Conservation (phyloP, 148 eudicot genomes). For the Rhododendron williamsianum region DNA sequence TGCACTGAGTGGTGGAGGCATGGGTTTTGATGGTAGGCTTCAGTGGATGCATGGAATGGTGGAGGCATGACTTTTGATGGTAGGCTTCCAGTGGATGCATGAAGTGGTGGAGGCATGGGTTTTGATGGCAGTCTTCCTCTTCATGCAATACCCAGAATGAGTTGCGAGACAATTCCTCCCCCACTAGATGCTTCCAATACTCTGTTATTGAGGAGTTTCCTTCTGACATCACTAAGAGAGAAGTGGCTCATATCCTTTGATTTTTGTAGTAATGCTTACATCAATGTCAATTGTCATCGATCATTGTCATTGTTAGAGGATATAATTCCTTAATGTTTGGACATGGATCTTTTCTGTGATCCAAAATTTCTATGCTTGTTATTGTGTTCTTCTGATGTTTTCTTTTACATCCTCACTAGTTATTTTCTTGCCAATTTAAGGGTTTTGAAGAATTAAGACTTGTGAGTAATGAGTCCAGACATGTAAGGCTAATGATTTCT, state of each 20-base stretch:
- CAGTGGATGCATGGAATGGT: slow-evolving; percentile 43
- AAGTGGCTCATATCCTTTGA: slow-evolving; percentile 85
- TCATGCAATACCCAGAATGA: slow-evolving; percentile 29
- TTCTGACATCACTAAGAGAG: slow-evolving; percentile 51
- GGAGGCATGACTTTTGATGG: slow-evolving; percentile 36
- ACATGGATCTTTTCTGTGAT: neutral
- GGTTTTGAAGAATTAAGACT: slow-evolving; percentile 76
- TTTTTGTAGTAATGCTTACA: neutral
- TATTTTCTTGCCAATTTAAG: slow-evolving; percentile 72
- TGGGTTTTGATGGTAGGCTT: slow-evolving; percentile 32
- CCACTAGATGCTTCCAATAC: slow-evolving; percentile 67
- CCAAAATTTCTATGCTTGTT: neutral
- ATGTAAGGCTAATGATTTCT: slow-evolving; percentile 39
- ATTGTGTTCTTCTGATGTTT: neutral
- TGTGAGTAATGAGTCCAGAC: slow-evolving; percentile 63
- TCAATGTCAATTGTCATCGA: neutral
- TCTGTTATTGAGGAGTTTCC: slow-evolving; percentile 65
- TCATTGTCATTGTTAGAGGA: neutral
- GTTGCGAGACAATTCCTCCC: slow-evolving; percentile 41
- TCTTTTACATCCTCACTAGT: slow-evolving; percentile 32
- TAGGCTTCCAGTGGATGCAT: slow-evolving; percentile 33
- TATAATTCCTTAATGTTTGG: neutral
- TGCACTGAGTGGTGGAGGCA: slow-evolving; percentile 36
- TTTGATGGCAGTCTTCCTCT: too few relatives aligned
- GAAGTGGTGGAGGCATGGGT: too few relatives aligned